Percentiles rank a stretch among this genome's conserved stretches.
phyloP scores from a whole-genome alignment of 768 basidiomycete genomes.

The Suillus paluster region DNA sequence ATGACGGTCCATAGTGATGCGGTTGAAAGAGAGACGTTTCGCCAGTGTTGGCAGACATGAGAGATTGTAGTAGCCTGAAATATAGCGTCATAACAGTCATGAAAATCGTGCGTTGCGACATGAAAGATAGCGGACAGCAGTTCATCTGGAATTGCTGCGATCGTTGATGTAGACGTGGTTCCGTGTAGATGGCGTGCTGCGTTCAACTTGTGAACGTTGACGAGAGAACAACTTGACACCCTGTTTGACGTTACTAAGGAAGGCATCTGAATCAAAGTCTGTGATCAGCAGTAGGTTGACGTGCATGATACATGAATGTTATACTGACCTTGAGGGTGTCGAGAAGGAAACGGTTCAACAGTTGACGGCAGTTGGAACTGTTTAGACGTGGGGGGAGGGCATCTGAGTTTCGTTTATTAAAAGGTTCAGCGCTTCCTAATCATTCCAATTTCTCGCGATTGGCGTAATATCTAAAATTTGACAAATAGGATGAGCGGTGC shows the following conservation, averaged over 20 bases:
- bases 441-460: constrained; percentile 1
- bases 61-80: constrained; percentile 41
- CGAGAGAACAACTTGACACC: not conserved
- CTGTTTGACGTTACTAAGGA: not conserved
- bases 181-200: not conserved
- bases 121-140: constrained; percentile 41
- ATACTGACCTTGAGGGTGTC: constrained; percentile 4
- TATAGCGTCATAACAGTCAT: constrained; percentile 30
- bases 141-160: constrained; percentile 38
- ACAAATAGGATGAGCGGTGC: not conserved
- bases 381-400: not conserved
- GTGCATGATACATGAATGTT: not conserved
- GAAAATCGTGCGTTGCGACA: constrained; percentile 30
- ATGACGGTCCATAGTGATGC: constrained; percentile 57
- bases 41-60: constrained; percentile 57
- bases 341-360: not conserved
- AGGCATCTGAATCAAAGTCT: not conserved
- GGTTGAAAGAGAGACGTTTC: constrained; percentile 48
- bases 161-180: not conserved
- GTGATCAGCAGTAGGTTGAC: not conserved
- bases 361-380: not conserved
- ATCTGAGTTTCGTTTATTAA: constrained; percentile 8
- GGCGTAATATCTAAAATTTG: constrained; percentile 6
- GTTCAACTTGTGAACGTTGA: constrained; percentile 3
- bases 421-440: constrained; percentile 7